phyloP scores from a whole-genome alignment of 441 rosid genomes.

The Iberis amara region DNA sequence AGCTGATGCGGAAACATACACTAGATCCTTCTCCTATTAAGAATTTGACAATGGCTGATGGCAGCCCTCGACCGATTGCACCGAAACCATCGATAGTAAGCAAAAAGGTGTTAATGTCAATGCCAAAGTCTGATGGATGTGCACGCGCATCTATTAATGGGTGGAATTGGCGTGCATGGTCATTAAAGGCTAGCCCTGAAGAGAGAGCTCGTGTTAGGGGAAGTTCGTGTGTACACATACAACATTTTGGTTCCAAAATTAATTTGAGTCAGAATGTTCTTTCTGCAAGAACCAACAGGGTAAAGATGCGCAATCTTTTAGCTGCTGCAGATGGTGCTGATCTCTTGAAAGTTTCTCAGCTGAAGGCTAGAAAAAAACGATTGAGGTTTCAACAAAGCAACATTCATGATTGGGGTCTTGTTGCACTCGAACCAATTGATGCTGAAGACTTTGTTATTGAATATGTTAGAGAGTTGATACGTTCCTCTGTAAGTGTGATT shows the following conservation, averaged over 20 bases:
- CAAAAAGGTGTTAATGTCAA: slow-evolving; percentile 39
- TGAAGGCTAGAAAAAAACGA: slow-evolving; percentile 95
- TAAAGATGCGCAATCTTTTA: slow-evolving; percentile 91
- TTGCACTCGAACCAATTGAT: slow-evolving; percentile 91
- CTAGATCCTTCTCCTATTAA: slow-evolving; percentile 33
- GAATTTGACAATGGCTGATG: slow-evolving; percentile 38
- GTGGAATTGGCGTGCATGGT: slow-evolving; percentile 94
- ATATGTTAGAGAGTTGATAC: slow-evolving; percentile 95
- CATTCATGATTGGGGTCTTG: slow-evolving; percentile 99
- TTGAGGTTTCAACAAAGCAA: slow-evolving; percentile 90
- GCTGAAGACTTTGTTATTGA: slow-evolving; percentile 99
- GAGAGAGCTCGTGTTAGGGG: slow-evolving; percentile 84
- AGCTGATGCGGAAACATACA: slow-evolving; percentile 31
- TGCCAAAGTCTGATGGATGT: slow-evolving; percentile 81
- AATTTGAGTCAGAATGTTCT: slow-evolving; percentile 56
- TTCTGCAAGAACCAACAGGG: slow-evolving; percentile 97
- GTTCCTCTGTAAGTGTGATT: slow-evolving; percentile 64
- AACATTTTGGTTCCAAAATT: slow-evolving; percentile 47
- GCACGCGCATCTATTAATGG: slow-evolving; percentile 90
- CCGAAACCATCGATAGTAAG: slow-evolving; percentile 33
- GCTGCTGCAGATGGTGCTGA: slow-evolving; percentile 99
- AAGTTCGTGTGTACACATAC: slow-evolving; percentile 36
- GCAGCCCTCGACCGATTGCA: slow-evolving; percentile 34
- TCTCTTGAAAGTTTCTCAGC: slow-evolving; percentile 81
- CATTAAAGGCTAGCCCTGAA: slow-evolving; percentile 66